phyloP scores from a whole-genome alignment of 139 green algal species.

The Mesotaenium endlicherianum region DNA sequence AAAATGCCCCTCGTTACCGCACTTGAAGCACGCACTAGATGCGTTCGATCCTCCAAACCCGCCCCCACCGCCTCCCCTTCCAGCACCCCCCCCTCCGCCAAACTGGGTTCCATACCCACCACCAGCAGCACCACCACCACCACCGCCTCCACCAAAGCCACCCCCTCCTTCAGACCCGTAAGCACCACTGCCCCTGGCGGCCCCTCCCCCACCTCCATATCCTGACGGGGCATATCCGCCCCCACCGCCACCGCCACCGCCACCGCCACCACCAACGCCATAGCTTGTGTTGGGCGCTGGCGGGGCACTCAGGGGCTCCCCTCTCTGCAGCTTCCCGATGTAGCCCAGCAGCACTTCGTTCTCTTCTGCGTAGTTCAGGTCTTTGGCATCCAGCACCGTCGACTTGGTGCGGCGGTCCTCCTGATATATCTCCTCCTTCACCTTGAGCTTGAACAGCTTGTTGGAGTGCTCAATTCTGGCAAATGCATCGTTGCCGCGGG shows the following conservation, averaged over 20 bases:
- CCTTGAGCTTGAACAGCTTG: slow-evolving; percentile 67
- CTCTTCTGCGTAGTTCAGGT: slow-evolving; percentile 47
- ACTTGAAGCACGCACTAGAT: slow-evolving; percentile 50
- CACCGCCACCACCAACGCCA: not conserved
- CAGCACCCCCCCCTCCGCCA: slow-evolving; percentile 30
- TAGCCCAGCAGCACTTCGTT: slow-evolving; percentile 39
- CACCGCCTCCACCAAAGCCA: slow-evolving; percentile 30
- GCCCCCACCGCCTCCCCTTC: slow-evolving; percentile 22
- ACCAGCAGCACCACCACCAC: slow-evolving; percentile 30
- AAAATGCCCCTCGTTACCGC: slow-evolving; percentile 49
- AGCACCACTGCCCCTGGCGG: not conserved
- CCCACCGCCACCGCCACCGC: slow-evolving; percentile 22
- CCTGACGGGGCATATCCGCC: slow-evolving; percentile 5
- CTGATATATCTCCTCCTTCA: slow-evolving; percentile 82
- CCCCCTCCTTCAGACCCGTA: slow-evolving; percentile 49
- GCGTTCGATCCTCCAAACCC: slow-evolving; percentile 8
- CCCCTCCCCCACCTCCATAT: slow-evolving; percentile 27
- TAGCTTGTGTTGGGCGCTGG: not conserved
- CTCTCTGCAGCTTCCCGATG: slow-evolving; percentile 46
- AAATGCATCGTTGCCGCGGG: slow-evolving; percentile 18
- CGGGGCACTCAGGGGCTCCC: slow-evolving; percentile 33
- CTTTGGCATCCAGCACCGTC: slow-evolving; percentile 52
- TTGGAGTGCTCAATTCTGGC: slow-evolving; percentile 55
- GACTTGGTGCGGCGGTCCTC: slow-evolving; percentile 81
- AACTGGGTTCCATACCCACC: slow-evolving; percentile 3